Evolutionary conservation across 306 rosid species (phyloP).

Genomic region (Ceratonia siliqua): DNA sequence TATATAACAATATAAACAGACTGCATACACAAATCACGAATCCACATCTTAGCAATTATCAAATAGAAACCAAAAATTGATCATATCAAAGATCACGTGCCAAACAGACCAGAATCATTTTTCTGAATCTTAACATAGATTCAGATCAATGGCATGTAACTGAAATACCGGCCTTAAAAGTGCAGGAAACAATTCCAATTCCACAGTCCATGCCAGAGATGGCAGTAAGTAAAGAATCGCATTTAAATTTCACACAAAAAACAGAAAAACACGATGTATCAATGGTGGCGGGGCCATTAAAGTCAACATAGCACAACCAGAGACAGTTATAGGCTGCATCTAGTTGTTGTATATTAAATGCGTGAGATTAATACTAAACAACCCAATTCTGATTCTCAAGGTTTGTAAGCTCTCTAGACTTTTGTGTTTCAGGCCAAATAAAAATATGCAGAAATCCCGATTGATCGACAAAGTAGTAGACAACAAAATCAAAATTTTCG

Average conservation of each 20-base stretch:
- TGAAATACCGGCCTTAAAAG: not conserved
- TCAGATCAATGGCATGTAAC: conserved; percentile 2
- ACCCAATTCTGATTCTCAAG: conserved; percentile 23
- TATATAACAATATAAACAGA: not conserved
- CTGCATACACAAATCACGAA: not conserved
- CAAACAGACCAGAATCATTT: not conserved
- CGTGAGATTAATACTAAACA: conserved; percentile 23
- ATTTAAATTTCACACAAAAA: conserved; percentile 6
- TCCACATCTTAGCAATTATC: not conserved
- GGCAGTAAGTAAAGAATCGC: not conserved
- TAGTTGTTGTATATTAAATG: conserved; percentile 5
- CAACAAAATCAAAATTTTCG: conserved; percentile 6
- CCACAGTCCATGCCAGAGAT: not conserved
- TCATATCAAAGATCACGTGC: conserved; percentile 1
- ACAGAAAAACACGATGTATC: not conserved
- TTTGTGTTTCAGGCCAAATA: conserved; percentile 2
- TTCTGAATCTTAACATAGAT: not conserved
- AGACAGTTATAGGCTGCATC: conserved; percentile 19
- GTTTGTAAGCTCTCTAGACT: not conserved
- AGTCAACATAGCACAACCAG: conserved; percentile 26
- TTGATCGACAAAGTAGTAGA: not conserved
- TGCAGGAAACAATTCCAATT: conserved; percentile 20
- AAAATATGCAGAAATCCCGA: conserved; percentile 7
- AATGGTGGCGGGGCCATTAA: conserved; percentile 19
- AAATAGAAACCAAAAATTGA: conserved; percentile 11